Evolutionary conservation across 1,284 basidiomycete genomes (phyloP), one percentile per base, ranked within the genome.

Genomic region (Ustilago crameri): DNA sequence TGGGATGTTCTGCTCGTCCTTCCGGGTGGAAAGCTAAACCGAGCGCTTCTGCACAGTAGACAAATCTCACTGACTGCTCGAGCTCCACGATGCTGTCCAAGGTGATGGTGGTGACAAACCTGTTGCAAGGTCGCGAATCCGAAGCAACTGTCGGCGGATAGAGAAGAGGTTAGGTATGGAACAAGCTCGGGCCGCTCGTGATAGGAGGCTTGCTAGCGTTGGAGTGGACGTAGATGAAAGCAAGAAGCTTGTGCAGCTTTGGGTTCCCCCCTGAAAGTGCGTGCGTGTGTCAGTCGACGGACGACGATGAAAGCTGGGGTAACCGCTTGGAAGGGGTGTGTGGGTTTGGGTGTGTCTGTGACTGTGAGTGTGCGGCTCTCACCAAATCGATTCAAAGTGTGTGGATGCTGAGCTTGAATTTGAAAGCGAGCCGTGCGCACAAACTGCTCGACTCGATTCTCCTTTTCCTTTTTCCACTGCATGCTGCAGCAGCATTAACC

Each of bases 211-310:
- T n/a, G n/a, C 5, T 14, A 37, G 35, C 9, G 15, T 17, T 9
- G 35, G n/a, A 42, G 20, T 7, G 9, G 12, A 42, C 14, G 41
- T 42, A 22, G 18, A 7, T n/a, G 20, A 18, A 42, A 22, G 15
- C 8, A 37, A 23, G 18, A 42, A 23, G 41, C 20, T 12, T 22
- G 41, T 22, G 9, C 30, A 30, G 12, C 7, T 30, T 12, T 30
- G n/a, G n/a, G n/a, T 30, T 42, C 27, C 20, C 50, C 17, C 18
- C 44, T 47, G 35, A 32, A 38, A 53, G 43, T 46, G 51, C 44
- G 43, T 46, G 41, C 14, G 20, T 20, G 41, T 7, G 22, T n/a
- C 15, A 9, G n/a, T n/a, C 37, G 17, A 17, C 27, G 8, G 27
- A 46, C 27, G 17, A 46, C 44, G 44, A 23, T 18, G 10, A 42